These are phyloP conservation scores for Fusarium coffeatum DNA, from an alignment of 2,329 filamentous ascomycete species.

Conservation along the genomic window DNA sequence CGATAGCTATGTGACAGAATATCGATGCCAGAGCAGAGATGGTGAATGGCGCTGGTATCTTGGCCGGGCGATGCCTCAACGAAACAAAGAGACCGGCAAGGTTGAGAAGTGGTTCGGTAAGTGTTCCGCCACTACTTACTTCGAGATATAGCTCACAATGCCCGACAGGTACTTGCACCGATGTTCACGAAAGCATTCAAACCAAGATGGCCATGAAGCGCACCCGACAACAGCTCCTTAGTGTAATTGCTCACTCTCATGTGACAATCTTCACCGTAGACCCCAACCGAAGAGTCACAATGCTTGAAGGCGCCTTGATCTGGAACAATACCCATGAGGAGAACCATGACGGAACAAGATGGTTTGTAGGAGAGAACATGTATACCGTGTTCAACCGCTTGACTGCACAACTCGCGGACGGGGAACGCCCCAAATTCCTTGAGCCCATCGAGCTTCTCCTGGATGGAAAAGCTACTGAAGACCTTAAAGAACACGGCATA, in stretches of 20 bases:
- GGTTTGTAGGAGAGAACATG: slow-evolving; percentile 70
- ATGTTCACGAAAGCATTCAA: slow-evolving; percentile 80
- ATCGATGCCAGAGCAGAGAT: slow-evolving; percentile 72
- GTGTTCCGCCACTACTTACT: slow-evolving; percentile 17
- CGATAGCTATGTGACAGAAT: slow-evolving; percentile 76
- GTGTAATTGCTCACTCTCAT: slow-evolving; percentile 78
- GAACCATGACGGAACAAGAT: slow-evolving; percentile 56
- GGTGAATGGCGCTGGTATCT: slow-evolving; percentile 85
- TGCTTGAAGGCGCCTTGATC: slow-evolving; percentile 76
- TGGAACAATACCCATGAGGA: slow-evolving; percentile 60
- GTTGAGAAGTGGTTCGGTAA: slow-evolving; percentile 83
- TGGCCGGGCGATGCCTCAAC: slow-evolving; percentile 75
- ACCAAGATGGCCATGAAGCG: slow-evolving; percentile 73
- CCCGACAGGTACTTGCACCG: slow-evolving; percentile 72
- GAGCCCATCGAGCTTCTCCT: slow-evolving; percentile 73
- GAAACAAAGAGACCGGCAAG: slow-evolving; percentile 71
- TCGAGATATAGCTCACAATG: neutral
- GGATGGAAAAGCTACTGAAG: slow-evolving; percentile 67
- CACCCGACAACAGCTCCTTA: slow-evolving; percentile 76
- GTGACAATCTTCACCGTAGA: slow-evolving; percentile 83
- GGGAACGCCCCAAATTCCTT: slow-evolving; percentile 62
- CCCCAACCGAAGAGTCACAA: slow-evolving; percentile 67
- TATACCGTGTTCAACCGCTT: slow-evolving; percentile 71
- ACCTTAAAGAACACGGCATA: slow-evolving; percentile 72
- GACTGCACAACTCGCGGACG: slow-evolving; percentile 56